phyloP scores from a whole-genome alignment of 2,329 filamentous ascomycete genomes.

The Beauveria rudraprayagi region DNA sequence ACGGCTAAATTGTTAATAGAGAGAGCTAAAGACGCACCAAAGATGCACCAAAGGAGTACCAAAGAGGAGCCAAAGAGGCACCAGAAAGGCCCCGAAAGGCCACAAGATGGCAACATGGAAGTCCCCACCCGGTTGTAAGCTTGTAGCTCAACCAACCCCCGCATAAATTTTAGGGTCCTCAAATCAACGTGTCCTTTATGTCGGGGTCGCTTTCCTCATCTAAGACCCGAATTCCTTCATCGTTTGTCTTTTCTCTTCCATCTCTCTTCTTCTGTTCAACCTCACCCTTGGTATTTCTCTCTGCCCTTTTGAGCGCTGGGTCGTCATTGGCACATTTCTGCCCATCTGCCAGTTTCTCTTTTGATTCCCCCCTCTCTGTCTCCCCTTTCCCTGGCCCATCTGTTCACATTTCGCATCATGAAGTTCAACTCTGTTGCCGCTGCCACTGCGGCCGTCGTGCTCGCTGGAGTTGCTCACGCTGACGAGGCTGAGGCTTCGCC shows the following conservation, averaged over 20 bases:
- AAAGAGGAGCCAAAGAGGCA: too few relatives aligned
- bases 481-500: conserved; percentile 59
- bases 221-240: background rate
- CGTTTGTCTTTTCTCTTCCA: background rate
- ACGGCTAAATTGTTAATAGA: background rate
- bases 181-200: conserved; percentile 12
- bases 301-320: conserved; percentile 3
- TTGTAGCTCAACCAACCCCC: conserved; percentile 9
- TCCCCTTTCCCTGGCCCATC: background rate
- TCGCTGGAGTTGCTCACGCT: conserved; percentile 61
- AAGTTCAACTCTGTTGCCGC: conserved; percentile 75
- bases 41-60: too few relatives aligned
- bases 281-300: background rate
- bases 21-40: too few relatives aligned
- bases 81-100: background rate
- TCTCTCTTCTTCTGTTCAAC: background rate
- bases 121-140: conserved; percentile 1
- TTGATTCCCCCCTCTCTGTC: conserved; percentile 20
- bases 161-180: conserved; percentile 10
- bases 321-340: conserved; percentile 7
- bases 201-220: conserved; percentile 9
- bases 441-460: conserved; percentile 63
- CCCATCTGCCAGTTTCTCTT: background rate
- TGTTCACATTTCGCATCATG: conserved; percentile 48
- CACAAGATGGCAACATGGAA: background rate